Base-by-base conservation (phyloP, 371 early-diverging fungal genomes). In the Entomophthora muscae region DNA sequence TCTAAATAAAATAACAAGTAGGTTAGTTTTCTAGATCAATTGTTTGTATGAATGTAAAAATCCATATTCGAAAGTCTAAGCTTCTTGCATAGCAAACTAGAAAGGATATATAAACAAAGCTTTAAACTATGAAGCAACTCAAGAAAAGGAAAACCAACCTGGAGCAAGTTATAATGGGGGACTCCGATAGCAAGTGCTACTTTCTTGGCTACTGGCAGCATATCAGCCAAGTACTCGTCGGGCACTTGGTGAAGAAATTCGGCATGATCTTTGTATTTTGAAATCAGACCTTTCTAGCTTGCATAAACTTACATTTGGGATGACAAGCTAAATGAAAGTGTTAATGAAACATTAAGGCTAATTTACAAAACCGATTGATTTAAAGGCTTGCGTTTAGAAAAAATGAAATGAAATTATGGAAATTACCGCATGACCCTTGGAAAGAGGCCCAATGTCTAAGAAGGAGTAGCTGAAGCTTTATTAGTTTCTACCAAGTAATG, bases 101-200 rank as follows among this genome's bases (percentile, higher is more conserved):
- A n/a, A n/a, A n/a, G n/a, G n/a, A n/a, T n/a, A n/a, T n/a, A n/a
- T n/a, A n/a, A n/a, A n/a, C n/a, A n/a, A n/a, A n/a, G n/a, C n/a
- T n/a, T n/a, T n/a, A n/a, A n/a, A n/a, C n/a, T 10, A 42, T 42
- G 17, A 17, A 78, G 1, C 74, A 73, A 24, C 71, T 53, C 51
- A 42, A 42, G 42, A 42, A 42, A 10, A 5, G 17, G 17, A 17
- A 5, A 42, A 42, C 42, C 69, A 75, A 71, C 90, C 85, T 95
- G 95, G 30, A 96, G 72, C 28, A 96, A 73, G 74, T 96, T 96
- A 78, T 95, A 96, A 66, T 90, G 69, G 24, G 78, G 78, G 52
- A 80, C 74, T 21, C 83, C 84, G 23, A 79, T 67, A 12, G 86
- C 88, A 17, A 66, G 53, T 13, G 89, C 91, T 51, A 95, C 78